Conservation (phyloP, 1,284 basidiomycete genomes). For the Termitomyces sp. region DNA sequence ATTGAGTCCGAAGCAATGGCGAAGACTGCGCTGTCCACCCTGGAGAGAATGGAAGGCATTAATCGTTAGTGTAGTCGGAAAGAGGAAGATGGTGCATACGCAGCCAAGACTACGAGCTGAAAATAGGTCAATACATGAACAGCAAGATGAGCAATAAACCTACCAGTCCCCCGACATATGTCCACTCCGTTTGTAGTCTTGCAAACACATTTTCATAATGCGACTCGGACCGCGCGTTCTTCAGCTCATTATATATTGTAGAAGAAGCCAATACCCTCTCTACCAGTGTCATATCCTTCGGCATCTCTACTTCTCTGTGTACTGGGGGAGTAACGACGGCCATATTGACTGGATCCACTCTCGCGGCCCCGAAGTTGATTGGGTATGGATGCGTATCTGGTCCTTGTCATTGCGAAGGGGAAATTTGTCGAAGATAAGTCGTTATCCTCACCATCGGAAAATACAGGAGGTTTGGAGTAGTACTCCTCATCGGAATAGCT, state of each 20-base stretch:
- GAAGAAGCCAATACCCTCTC: constrained; percentile 44
- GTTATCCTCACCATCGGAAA: constrained; percentile 18
- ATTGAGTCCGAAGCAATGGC: constrained; percentile 49
- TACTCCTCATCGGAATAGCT: constrained; percentile 16
- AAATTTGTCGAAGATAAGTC: constrained; percentile 5
- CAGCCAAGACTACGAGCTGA: constrained; percentile 48
- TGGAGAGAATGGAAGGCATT: constrained; percentile 15
- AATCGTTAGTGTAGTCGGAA: not conserved
- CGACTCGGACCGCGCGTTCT: constrained; percentile 39
- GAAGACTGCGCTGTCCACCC: constrained; percentile 52
- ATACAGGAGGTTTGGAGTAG: constrained; percentile 6
- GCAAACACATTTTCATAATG: constrained; percentile 43
- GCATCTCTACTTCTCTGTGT: constrained; percentile 35
- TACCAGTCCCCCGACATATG: constrained; percentile 41
- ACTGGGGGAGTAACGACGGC: constrained; percentile 31
- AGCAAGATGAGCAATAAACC: constrained; percentile 8
- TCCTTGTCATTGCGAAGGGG: not conserved
- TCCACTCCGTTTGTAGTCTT: constrained; percentile 47
- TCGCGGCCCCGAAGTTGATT: not conserved
- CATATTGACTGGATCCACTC: constrained; percentile 3
- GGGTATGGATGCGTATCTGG: not conserved
- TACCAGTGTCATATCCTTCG: constrained; percentile 25
- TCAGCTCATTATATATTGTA: constrained; percentile 50
- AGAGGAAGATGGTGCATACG: constrained; percentile 27
- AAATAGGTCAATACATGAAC: not conserved